A percentile compares a stretch with the other conserved stretches of the same genome.
phyloP scores from a whole-genome alignment of 2,329 filamentous ascomycete genomes.

The Penicillium sp. region DNA sequence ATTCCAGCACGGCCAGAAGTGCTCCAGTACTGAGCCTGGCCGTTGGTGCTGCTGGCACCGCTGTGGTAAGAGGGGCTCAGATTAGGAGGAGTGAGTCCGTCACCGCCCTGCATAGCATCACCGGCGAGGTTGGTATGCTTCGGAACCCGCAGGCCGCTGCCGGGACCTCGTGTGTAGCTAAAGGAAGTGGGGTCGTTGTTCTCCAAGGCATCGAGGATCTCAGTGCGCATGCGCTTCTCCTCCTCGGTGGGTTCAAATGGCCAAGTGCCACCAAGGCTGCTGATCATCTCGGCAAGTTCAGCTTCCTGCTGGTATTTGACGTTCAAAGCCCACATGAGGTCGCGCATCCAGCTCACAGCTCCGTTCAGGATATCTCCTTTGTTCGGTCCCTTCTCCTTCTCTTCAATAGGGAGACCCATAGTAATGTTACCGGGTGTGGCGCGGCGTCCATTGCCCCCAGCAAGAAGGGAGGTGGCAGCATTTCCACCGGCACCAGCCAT shows the following conservation, averaged over 20 bases:
- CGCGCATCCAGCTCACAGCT: constrained; percentile 93
- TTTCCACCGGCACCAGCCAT: constrained; percentile 64
- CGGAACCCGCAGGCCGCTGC: constrained; percentile 85
- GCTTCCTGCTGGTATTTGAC: constrained; percentile 87
- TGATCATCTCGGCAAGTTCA: constrained; percentile 75
- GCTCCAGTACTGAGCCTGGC: constrained; percentile 57
- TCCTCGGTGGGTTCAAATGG: constrained; percentile 87
- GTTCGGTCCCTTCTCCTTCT: constrained; percentile 98
- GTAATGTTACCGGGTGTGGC: constrained; percentile 84
- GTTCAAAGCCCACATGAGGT: constrained; percentile 96
- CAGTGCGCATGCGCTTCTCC: constrained; percentile 91
- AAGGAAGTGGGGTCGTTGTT: constrained; percentile 77
- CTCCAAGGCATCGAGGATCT: constrained; percentile 81
- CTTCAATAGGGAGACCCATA: constrained; percentile 86
- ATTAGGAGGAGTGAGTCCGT: constrained; percentile 57
- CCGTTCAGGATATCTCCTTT: constrained; percentile 98
- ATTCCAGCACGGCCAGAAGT: constrained; percentile 56
- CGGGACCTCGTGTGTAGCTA: constrained; percentile 78
- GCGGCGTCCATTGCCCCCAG: constrained; percentile 78
- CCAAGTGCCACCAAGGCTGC: constrained; percentile 70
- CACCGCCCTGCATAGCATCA: constrained; percentile 61
- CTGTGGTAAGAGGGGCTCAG: constrained; percentile 72
- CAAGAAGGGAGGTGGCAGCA: constrained; percentile 78
- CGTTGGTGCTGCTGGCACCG: constrained; percentile 64
- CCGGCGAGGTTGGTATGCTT: constrained; percentile 91